Evolutionary conservation across 805 yeast genomes (phyloP).

Genomic region (Kodamaea kaohsiungensis): DNA sequence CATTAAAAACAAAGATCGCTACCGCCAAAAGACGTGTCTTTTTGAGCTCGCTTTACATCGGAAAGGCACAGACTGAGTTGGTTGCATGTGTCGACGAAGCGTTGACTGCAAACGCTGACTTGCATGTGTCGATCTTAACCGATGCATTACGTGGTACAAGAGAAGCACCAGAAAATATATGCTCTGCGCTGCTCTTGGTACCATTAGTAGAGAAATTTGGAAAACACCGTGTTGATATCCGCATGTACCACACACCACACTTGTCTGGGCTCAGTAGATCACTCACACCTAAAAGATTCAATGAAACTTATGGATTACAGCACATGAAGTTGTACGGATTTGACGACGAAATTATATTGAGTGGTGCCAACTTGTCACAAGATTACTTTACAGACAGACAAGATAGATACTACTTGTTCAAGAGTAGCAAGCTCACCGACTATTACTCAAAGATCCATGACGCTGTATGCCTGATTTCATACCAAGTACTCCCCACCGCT

Average conservation of each 20-base stretch:
- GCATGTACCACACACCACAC: constrained; percentile 90
- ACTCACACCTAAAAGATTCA: constrained; percentile 76
- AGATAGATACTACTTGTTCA: constrained; percentile 83
- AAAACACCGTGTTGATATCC: constrained; percentile 65
- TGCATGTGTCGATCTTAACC: constrained; percentile 71
- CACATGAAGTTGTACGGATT: constrained; percentile 97
- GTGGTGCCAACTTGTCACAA: constrained; percentile 88
- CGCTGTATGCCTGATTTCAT: constrained; percentile 70
- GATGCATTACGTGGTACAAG: constrained; percentile 93
- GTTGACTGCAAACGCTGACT: constrained; percentile 53
- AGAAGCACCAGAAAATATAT: constrained; percentile 71
- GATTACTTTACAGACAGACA: constrained; percentile 96
- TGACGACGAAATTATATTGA: constrained; percentile 82
- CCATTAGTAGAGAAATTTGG: constrained; percentile 66
- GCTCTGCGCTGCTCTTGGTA: constrained; percentile 76
- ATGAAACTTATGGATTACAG: constrained; percentile 91
- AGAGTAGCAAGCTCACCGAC: constrained; percentile 56
- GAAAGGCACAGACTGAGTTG: constrained; percentile 78
- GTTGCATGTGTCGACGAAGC: constrained; percentile 63
- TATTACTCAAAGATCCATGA: constrained; percentile 74
- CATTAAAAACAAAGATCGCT: constrained; percentile 61
- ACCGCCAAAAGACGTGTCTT: constrained; percentile 68
- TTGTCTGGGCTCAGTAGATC: constrained; percentile 64
- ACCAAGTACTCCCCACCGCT: constrained; percentile 52
- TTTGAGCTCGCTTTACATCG: constrained; percentile 83